Conservation (phyloP, 768 basidiomycete species). For the Boletus rubroflammeus region DNA sequence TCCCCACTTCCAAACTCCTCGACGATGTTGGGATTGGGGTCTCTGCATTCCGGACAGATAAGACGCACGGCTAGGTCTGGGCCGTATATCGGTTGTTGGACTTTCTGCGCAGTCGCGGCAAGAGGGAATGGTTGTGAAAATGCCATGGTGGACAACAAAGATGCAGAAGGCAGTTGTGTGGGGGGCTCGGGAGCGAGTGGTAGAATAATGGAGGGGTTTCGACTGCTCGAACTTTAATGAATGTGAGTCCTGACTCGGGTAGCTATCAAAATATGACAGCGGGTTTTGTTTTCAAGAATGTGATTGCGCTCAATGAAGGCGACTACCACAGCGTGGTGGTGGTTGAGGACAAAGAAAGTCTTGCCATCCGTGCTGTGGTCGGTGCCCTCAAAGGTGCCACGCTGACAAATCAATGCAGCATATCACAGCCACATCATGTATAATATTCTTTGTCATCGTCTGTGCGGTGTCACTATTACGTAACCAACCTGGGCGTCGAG, state of each 20-base stretch:
- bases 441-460: not conserved
- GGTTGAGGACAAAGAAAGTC: slow-evolving; percentile 20
- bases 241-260: slow-evolving; percentile 19
- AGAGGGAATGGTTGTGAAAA: slow-evolving; percentile 81
- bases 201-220: slow-evolving; percentile 4
- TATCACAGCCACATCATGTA: slow-evolving; percentile 1
- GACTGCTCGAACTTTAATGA: slow-evolving; percentile 23
- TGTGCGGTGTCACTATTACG: not conserved
- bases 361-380: slow-evolving; percentile 6
- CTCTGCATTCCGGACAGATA: slow-evolving; percentile 94
- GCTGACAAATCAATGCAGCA: slow-evolving; percentile 23
- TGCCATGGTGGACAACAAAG: slow-evolving; percentile 42
- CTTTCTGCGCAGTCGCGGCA: slow-evolving; percentile 49
- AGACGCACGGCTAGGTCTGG: slow-evolving; percentile 85
- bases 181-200: slow-evolving; percentile 21
- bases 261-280: slow-evolving; percentile 18
- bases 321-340: slow-evolving; percentile 21
- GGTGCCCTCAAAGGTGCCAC: slow-evolving; percentile 12
- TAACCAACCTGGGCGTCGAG: not conserved
- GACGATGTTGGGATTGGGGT: slow-evolving; percentile 89
- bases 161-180: slow-evolving; percentile 11
- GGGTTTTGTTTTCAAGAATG: slow-evolving; percentile 4
- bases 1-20: slow-evolving; percentile 99
- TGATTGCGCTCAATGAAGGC: slow-evolving; percentile 13
- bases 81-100: slow-evolving; percentile 58